Evolutionary conservation across 2,329 filamentous ascomycete species (phyloP), one percentile per base, ranked within the genome.

Genomic region (Nemania sp.): DNA sequence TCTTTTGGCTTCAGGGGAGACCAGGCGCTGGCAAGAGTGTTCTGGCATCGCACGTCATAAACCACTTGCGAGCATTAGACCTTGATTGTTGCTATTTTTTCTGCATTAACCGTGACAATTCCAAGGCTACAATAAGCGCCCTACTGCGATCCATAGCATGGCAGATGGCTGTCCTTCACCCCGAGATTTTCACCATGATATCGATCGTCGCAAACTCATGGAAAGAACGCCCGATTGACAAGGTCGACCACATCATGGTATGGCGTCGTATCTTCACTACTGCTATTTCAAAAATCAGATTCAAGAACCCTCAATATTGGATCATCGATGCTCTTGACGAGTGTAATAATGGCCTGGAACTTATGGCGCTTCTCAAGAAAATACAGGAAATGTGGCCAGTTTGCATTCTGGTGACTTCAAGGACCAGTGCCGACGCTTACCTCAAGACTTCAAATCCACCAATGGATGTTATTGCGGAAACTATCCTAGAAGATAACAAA

Each of bases 241-340:
- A 59, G 23, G 33, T 63, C 4, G 64, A 70, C 36, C 51, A 61
- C 19, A 58, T 57, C 8, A 42, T 56, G 1, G 46, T 69, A 1
- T 71, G 69, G 69, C 51, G 66, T 1, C 63, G 59, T 8, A 65
- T 64, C 11, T 20, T 62, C 2, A 9, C 5, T 11, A 44, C 58
- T 1, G 62, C 58, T 0, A 61, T 71, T 3, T 50, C 66, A 4
- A 66, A 60, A 23, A 15, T 56, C 2, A 57, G 43, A 17, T 50
- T 67, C 1, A 54, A 49, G 12, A 50, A 26, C 11, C 59, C 62
- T 0, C 67, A 71, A 23, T 67, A 64, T 43, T 71, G 67, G 67
- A 56, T 71, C 3, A 65, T 72, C 19, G 70, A 72, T 34, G 65
- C 66, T 1, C 30, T 72, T 12, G 70, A 71, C 30, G 69, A 71